Percentiles rank a stretch among this genome's conserved stretches.
phyloP scores from a whole-genome alignment of 805 yeast genomes.

The Yarrowia osloensis region DNA sequence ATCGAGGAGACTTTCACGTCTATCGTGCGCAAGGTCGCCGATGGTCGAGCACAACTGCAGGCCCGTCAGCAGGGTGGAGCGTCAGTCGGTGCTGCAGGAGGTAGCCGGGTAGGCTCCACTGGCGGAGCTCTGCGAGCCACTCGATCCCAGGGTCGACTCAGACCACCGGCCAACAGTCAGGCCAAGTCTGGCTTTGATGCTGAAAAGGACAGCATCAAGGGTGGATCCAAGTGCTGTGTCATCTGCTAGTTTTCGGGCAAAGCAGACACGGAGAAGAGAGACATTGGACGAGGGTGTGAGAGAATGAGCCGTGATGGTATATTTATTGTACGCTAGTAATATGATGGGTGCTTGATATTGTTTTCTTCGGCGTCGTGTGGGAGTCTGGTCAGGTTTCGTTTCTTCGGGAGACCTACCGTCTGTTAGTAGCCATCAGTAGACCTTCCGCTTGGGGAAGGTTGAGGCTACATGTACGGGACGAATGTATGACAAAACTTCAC shows the following conservation, averaged over 20 bases:
- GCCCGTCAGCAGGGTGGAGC: constrained; percentile 21
- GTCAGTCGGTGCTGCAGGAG: not conserved
- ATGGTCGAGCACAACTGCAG: constrained; percentile 39
- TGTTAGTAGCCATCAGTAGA: not conserved
- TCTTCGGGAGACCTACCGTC: too few relatives aligned
- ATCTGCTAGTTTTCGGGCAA: not conserved
- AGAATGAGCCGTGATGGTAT: constrained; percentile 17
- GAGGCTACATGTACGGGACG: too few relatives aligned
- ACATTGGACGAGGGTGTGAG: not conserved
- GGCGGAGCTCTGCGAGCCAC: constrained; percentile 14
- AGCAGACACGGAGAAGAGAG: not conserved
- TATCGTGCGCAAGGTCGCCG: constrained; percentile 56
- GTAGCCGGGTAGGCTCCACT: not conserved
- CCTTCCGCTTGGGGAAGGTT: not conserved
- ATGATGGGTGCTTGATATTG: constrained; percentile 14
- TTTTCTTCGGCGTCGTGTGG: not conserved
- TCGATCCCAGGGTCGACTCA: constrained; percentile 20
- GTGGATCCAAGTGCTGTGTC: constrained; percentile 27
- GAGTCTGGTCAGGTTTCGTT: not conserved
- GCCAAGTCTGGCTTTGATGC: constrained; percentile 20
- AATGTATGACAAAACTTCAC: too few relatives aligned
- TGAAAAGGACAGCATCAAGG: constrained; percentile 27
- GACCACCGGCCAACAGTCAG: constrained; percentile 11
- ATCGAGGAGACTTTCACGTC: constrained; percentile 76
- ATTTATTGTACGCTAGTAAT: constrained; percentile 29